Evolutionary conservation across 2,329 filamentous ascomycete species (phyloP).

Genomic region (Xylariaceae sp.): DNA sequence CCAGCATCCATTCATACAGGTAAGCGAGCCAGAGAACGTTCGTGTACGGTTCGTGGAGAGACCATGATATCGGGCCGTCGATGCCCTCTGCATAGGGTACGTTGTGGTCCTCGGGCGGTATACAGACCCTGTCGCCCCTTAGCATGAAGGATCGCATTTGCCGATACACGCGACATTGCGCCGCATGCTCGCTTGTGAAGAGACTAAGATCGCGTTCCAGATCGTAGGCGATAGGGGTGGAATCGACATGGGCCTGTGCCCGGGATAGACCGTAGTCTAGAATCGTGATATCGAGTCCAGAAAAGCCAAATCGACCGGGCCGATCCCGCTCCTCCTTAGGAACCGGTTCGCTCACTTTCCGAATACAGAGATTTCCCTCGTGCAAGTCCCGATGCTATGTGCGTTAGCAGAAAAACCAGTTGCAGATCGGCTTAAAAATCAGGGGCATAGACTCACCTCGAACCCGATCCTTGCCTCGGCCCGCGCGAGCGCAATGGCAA

Average conservation of each 20-base stretch:
- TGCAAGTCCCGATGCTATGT: conserved; percentile 58
- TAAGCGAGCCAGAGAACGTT: conserved; percentile 63
- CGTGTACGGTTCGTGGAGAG: conserved; percentile 52
- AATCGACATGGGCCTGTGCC: conserved; percentile 40
- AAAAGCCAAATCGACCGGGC: conserved; percentile 48
- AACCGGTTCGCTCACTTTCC: conserved; percentile 36
- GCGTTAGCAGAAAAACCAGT: conserved; percentile 11
- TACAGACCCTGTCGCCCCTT: conserved; percentile 45
- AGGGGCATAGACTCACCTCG: conserved; percentile 42
- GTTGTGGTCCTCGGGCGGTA: conserved; percentile 44
- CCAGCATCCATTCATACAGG: conserved; percentile 48
- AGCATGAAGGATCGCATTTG: conserved; percentile 56
- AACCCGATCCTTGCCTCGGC: conserved; percentile 56
- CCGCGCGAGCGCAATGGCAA: conserved; percentile 54
- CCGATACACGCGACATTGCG: conserved; percentile 57
- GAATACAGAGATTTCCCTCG: conserved; percentile 59
- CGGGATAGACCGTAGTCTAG: conserved; percentile 61
- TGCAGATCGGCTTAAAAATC: conserved; percentile 29
- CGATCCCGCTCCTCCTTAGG: conserved; percentile 31
- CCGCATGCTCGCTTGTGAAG: conserved; percentile 55
- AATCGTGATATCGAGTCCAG: conserved; percentile 58
- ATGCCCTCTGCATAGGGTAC: conserved; percentile 43
- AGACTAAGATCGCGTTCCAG: conserved; percentile 55
- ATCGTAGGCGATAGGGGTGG: conserved; percentile 47
- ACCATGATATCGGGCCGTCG: conserved; percentile 50